These are phyloP conservation scores for Acmispon strigosus DNA, from an alignment of 306 rosid genomes.

Conservation along the genomic window DNA sequence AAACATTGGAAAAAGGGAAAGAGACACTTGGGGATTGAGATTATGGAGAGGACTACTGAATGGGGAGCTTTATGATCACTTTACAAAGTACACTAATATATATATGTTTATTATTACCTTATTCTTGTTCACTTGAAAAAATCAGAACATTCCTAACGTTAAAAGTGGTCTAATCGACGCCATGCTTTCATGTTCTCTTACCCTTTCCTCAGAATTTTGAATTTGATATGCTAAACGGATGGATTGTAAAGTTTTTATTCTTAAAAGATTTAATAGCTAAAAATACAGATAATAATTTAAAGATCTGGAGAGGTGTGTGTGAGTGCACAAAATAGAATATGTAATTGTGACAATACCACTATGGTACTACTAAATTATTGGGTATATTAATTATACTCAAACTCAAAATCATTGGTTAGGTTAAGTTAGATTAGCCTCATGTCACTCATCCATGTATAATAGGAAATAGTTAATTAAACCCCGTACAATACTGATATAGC, in stretches of 20 bases:
- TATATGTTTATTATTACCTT: not conserved
- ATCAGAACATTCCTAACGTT: slow-evolving; percentile 67
- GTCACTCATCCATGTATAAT: too few species aligned
- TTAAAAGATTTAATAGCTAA: not conserved
- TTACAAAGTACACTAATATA: slow-evolving; percentile 37
- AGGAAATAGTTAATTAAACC: too few species aligned
- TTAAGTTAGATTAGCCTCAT: too few species aligned
- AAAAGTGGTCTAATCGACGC: slow-evolving; percentile 57
- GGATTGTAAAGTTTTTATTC: slow-evolving; percentile 10
- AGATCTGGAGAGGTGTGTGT: not conserved
- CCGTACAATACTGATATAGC: too few species aligned
- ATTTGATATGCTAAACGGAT: not conserved
- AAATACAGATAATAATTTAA: not conserved
- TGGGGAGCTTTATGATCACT: slow-evolving; percentile 57
- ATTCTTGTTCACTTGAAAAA: slow-evolving; percentile 8
- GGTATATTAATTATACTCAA: too few species aligned
- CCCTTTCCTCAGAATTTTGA: slow-evolving; percentile 3
- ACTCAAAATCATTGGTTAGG: too few species aligned
- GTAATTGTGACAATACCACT: too few species aligned
- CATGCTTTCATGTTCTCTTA: slow-evolving; percentile 34
- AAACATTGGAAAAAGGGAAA: slow-evolving; percentile 72
- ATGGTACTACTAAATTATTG: too few species aligned
- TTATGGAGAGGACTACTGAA: slow-evolving; percentile 38
- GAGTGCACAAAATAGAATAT: too few species aligned
- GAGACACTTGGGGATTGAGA: slow-evolving; percentile 48